Conservation (phyloP, 2,329 filamentous ascomycete species). For the Neofusicoccum laricinum region DNA sequence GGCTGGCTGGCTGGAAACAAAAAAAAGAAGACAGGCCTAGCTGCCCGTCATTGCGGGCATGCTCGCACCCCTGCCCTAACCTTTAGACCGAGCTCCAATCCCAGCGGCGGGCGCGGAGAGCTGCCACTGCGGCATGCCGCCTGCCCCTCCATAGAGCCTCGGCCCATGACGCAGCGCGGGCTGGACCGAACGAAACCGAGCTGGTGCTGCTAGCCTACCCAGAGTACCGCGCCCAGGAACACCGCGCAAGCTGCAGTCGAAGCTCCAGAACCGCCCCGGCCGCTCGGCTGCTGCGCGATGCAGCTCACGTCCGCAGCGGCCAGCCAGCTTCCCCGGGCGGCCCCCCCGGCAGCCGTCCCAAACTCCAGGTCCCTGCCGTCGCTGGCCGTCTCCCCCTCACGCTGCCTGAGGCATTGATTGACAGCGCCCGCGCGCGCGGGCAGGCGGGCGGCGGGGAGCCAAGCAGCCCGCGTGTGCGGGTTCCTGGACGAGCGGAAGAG, state of each 20-base stretch:
- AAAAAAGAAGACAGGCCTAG: neutral
- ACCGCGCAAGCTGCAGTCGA: too few species aligned
- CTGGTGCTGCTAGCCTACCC: neutral
- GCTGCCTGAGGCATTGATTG: slow-evolving; percentile 4
- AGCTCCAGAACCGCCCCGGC: too few species aligned
- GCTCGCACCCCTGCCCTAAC: slow-evolving; percentile 1
- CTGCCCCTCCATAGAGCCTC: slow-evolving; percentile 15
- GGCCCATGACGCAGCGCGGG: slow-evolving; percentile 15
- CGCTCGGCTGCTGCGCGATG: too few species aligned
- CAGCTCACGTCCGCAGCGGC: too few species aligned
- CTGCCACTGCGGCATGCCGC: neutral
- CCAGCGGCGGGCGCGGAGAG: neutral
- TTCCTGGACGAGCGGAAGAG: slow-evolving; percentile 14
- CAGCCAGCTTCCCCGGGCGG: too few species aligned
- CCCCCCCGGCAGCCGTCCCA: too few species aligned
- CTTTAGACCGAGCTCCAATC: slow-evolving; percentile 17
- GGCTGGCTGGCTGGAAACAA: neutral
- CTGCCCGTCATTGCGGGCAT: neutral
- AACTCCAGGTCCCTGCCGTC: too few species aligned
- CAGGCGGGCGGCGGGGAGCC: neutral
- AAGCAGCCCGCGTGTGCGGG: neutral
- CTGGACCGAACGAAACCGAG: slow-evolving; percentile 14
- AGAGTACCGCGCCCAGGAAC: neutral
- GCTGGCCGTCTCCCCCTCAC: too few species aligned
- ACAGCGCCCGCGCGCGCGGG: neutral